These are phyloP conservation scores for Saturnispora bothae DNA, from an alignment of 805 yeast species.

Conservation along the genomic window DNA sequence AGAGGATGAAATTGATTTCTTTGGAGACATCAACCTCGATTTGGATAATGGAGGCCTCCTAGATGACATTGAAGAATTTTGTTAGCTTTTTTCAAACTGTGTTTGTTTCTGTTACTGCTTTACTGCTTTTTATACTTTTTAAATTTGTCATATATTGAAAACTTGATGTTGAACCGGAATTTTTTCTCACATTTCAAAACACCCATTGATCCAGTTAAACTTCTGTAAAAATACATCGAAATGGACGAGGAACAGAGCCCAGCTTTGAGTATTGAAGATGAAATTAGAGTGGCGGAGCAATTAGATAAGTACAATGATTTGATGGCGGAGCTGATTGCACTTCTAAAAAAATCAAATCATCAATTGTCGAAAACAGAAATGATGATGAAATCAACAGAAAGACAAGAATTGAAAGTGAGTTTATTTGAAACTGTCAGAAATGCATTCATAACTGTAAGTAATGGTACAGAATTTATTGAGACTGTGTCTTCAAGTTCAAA, in stretches of 20 bases:
- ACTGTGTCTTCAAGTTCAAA: constrained; percentile 10
- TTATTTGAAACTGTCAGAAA: constrained; percentile 5
- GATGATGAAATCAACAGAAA: constrained; percentile 10
- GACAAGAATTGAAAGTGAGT: constrained; percentile 10
- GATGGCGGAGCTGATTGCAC: neutral
- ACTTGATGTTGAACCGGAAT: no score
- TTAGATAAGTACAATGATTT: constrained; percentile 1
- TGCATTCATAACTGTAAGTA: constrained; percentile 13
- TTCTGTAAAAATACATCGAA: no score
- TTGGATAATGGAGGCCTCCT: no score
- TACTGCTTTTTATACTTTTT: no score
- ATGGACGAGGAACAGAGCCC: constrained; percentile 1
- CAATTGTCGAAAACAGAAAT: constrained; percentile 3
- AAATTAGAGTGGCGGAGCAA: constrained; percentile 2
- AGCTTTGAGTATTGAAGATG: neutral
- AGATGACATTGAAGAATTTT: no score
- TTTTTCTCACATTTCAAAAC: no score
- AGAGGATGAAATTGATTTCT: no score
- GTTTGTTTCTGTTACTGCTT: no score
- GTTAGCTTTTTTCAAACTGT: no score
- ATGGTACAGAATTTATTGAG: constrained; percentile 3
- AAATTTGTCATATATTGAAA: no score
- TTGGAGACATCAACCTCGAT: no score
- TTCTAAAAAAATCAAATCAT: neutral
- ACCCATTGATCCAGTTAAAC: no score